phyloP scores from a whole-genome alignment of 23 red algal species.

The Gracilaria domingensis region DNA sequence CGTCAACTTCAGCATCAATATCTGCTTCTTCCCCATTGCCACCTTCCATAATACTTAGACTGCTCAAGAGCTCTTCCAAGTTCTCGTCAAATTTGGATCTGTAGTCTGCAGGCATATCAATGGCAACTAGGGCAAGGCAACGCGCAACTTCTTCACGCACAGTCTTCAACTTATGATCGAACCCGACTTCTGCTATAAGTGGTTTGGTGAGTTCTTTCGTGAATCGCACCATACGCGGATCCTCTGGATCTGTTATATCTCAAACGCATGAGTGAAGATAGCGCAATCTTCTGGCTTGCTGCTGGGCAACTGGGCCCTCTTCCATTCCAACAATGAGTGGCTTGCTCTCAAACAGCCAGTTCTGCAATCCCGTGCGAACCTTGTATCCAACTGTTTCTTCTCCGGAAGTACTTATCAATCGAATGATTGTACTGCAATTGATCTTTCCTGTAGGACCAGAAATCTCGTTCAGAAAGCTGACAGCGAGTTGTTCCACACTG shows the following conservation, averaged over 20 bases:
- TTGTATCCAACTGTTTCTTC: constrained; percentile 46
- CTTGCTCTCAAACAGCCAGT: constrained; percentile 53
- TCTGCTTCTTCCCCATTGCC: background rate
- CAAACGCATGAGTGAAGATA: constrained; percentile 77
- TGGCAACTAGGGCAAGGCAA: constrained; percentile 50
- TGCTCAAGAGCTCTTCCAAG: constrained; percentile 30
- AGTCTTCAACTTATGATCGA: constrained; percentile 79
- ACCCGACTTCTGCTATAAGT: constrained; percentile 54
- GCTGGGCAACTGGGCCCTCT: constrained; percentile 64
- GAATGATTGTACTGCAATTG: constrained; percentile 74
- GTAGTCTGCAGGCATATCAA: constrained; percentile 26
- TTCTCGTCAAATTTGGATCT: constrained; percentile 21
- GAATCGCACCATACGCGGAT: constrained; percentile 12
- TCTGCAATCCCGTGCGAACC: constrained; percentile 25
- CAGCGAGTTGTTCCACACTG: constrained; percentile 11
- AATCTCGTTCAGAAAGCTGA: constrained; percentile 56
- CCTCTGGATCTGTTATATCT: constrained; percentile 44
- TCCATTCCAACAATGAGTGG: constrained; percentile 68
- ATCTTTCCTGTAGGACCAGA: constrained; percentile 73
- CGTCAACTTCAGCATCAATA: background rate
- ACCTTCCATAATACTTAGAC: constrained; percentile 27
- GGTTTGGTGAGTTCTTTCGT: constrained; percentile 30
- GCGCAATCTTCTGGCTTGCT: constrained; percentile 76
- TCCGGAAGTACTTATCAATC: constrained; percentile 62
- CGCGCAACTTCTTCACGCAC: constrained; percentile 84